Percentiles rank a stretch among this genome's conserved stretches.
These are phyloP conservation scores for Monotropa hypopitys DNA, from an alignment of 179 eudicot species.

Conservation along the genomic window DNA sequence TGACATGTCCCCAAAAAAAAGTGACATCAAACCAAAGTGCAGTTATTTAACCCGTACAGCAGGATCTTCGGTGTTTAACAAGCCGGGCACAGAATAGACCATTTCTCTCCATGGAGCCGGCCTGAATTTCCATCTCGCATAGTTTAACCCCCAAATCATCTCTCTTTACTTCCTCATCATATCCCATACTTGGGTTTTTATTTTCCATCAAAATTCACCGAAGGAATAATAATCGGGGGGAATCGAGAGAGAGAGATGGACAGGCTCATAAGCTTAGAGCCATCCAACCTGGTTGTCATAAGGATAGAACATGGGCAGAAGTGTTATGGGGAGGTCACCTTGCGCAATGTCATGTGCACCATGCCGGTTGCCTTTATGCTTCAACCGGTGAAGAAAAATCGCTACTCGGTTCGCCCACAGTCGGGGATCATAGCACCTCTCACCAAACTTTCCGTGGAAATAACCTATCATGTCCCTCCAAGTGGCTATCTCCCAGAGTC, in stretches of 20 bases:
- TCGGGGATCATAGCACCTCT: constrained; percentile 37
- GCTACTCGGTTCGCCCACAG: constrained; percentile 29
- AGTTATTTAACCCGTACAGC: neutral
- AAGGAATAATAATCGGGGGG: neutral
- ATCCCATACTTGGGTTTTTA: constrained; percentile 9
- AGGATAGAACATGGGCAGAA: constrained; percentile 28
- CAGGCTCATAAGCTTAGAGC: constrained; percentile 39
- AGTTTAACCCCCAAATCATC: constrained; percentile 1
- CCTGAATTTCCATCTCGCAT: neutral
- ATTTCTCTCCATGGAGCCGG: constrained; percentile 26
- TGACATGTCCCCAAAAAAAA: neutral
- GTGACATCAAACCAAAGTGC: no score
- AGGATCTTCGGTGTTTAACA: neutral
- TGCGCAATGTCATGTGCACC: constrained; percentile 45
- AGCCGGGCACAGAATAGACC: constrained; percentile 24
- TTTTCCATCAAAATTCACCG: constrained; percentile 6
- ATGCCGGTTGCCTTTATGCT: constrained; percentile 48
- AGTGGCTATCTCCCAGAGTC: constrained; percentile 24
- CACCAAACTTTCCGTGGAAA: constrained; percentile 20
- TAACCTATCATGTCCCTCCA: constrained; percentile 23
- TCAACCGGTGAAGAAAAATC: constrained; percentile 23
- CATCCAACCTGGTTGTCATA: constrained; percentile 29
- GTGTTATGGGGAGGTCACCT: constrained; percentile 29
- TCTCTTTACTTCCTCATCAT: neutral
- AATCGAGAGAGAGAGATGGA: constrained; percentile 19